Evolutionary conservation across 768 basidiomycete genomes (phyloP).

Genomic region (Terana coerulea): DNA sequence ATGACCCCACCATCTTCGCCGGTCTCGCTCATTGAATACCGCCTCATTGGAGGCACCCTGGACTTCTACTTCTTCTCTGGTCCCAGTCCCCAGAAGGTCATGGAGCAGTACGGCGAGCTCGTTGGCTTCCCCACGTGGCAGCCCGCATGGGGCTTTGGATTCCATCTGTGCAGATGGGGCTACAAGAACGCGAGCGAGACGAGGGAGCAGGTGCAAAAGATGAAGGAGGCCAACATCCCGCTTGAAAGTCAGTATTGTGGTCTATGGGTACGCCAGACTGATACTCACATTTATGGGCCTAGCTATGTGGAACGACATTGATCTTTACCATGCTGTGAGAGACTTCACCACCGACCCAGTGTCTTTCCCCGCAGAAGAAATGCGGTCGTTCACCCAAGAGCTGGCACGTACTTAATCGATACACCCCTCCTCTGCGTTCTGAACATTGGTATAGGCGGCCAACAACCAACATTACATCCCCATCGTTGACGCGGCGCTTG

Average conservation of each 20-base stretch:
- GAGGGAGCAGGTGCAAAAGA: slow-evolving; percentile 48
- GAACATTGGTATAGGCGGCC: slow-evolving; percentile 25
- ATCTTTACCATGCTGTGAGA: slow-evolving; percentile 63
- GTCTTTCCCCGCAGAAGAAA: slow-evolving; percentile 53
- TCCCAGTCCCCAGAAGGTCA: slow-evolving; percentile 46
- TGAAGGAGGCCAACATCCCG: slow-evolving; percentile 68
- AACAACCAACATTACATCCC: slow-evolving; percentile 62
- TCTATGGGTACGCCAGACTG: not conserved
- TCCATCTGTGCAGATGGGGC: slow-evolving; percentile 68
- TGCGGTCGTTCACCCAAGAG: slow-evolving; percentile 49
- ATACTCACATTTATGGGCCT: not conserved
- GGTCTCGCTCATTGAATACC: slow-evolving; percentile 65
- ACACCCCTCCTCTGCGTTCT: too few species aligned
- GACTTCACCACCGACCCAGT: slow-evolving; percentile 71
- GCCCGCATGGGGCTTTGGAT: slow-evolving; percentile 75
- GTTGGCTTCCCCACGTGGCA: slow-evolving; percentile 69
- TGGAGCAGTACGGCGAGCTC: slow-evolving; percentile 67
- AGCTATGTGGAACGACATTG: slow-evolving; percentile 82
- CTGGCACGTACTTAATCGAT: slow-evolving; percentile 49
- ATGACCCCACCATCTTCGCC: slow-evolving; percentile 50
- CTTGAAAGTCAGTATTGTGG: slow-evolving; percentile 66
- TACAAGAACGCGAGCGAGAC: slow-evolving; percentile 56
- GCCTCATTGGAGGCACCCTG: slow-evolving; percentile 69
- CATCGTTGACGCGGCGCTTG: slow-evolving; percentile 64
- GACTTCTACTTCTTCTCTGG: slow-evolving; percentile 76